These are phyloP conservation scores for Penicillium nordicum DNA, from an alignment of 2,329 filamentous ascomycete species.

Conservation along the genomic window DNA sequence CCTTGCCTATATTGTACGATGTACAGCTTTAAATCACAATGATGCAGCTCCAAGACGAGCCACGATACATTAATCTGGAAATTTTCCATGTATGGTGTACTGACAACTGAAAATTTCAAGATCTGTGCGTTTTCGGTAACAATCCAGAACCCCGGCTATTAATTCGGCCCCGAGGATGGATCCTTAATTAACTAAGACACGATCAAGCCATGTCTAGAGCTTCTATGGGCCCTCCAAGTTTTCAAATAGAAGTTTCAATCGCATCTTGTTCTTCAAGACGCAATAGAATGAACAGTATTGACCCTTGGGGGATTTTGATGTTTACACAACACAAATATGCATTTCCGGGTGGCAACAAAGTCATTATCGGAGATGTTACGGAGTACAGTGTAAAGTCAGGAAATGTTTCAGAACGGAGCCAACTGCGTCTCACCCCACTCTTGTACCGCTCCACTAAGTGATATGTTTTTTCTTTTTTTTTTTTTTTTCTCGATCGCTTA, in stretches of 20 bases:
- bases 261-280: neutral
- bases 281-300: neutral
- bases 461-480: neutral
- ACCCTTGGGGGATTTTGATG: neutral
- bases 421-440: constrained; percentile 4
- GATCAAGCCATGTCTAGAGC: constrained; percentile 3
- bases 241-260: neutral
- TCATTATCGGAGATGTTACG: neutral
- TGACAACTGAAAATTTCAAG: neutral
- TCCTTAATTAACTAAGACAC: neutral
- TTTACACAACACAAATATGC: neutral
- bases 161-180: neutral
- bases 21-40: constrained; percentile 1
- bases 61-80: neutral
- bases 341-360: constrained; percentile 2
- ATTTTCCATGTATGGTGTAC: neutral
- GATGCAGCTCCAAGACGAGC: neutral
- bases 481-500: neutral
- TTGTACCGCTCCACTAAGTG: neutral
- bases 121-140: neutral
- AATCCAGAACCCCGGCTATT: neutral
- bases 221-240: neutral
- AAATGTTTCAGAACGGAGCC: constrained; percentile 10
- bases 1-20: constrained; percentile 1
- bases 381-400: neutral